phyloP scores from a whole-genome alignment of 192 early-diverging fungal genomes.

The Helicostylum pulchrum region DNA sequence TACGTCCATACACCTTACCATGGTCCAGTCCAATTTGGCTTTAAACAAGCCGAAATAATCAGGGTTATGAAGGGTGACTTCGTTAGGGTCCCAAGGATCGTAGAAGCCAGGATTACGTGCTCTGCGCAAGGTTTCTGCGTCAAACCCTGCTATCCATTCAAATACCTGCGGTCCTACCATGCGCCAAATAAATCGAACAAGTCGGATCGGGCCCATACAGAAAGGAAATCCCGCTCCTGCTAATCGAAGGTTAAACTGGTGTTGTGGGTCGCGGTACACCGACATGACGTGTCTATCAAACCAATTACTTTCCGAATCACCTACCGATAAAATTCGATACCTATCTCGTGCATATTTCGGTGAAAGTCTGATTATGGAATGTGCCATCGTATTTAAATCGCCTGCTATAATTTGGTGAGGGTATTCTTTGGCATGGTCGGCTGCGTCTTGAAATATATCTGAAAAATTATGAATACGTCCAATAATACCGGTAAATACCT shows the following conservation, averaged over 20 bases:
- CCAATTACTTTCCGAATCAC: constrained; percentile 67
- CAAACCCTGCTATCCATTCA: constrained; percentile 34
- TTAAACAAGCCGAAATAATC: constrained; percentile 60
- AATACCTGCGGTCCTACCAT: neutral
- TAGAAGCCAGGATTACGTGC: constrained; percentile 74
- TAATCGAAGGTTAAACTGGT: constrained; percentile 2
- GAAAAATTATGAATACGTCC: constrained; percentile 64
- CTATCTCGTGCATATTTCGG: constrained; percentile 59
- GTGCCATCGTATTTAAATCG: constrained; percentile 77
- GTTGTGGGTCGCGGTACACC: constrained; percentile 13
- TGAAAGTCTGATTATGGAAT: constrained; percentile 69
- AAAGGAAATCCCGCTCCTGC: neutral
- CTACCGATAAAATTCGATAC: constrained; percentile 62
- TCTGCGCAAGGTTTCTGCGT: constrained; percentile 36
- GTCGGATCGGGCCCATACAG: constrained; percentile 3
- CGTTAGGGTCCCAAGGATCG: constrained; percentile 62
- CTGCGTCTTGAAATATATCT: constrained; percentile 65
- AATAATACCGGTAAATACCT: constrained; percentile 69
- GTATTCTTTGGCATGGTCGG: constrained; percentile 23
- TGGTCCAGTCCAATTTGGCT: constrained; percentile 74
- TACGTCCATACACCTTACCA: constrained; percentile 56
- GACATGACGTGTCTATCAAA: constrained; percentile 56
- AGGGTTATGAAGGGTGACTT: constrained; percentile 64
- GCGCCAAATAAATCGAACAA: constrained; percentile 5
- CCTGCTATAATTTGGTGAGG: constrained; percentile 75